phyloP scores from a whole-genome alignment of 176 grass and related monocot genomes.

The Lolium perenne region DNA sequence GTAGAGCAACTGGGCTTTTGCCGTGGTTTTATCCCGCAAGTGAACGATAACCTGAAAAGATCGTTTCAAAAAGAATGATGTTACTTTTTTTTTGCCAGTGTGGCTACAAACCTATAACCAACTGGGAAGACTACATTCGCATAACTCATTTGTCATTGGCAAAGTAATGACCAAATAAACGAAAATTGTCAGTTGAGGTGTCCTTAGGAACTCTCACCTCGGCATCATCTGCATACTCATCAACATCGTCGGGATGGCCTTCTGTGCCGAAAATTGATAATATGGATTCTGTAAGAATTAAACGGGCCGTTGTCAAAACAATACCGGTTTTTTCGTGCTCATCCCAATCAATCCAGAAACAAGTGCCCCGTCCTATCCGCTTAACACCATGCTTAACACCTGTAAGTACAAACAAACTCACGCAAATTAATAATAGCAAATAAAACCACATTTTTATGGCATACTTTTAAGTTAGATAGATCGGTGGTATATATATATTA shows the following conservation, averaged over 20 bases:
- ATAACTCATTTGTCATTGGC: not conserved
- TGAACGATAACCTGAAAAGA: not conserved
- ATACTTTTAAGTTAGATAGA: not conserved
- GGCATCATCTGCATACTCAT: not conserved
- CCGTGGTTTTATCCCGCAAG: not conserved
- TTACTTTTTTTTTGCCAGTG: not conserved
- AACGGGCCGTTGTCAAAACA: not conserved
- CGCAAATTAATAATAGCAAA: not conserved
- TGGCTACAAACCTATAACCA: not conserved
- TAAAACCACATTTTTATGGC: not conserved
- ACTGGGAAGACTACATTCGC: not conserved
- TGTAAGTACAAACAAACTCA: not conserved
- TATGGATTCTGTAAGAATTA: not conserved
- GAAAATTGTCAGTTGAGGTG: not conserved
- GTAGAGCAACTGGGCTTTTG: not conserved
- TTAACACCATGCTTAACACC: not conserved
- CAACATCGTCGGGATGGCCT: not conserved
- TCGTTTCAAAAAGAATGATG: not conserved
- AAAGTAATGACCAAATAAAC: not conserved
- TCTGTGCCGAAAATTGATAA: too few relatives aligned
- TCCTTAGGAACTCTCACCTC: not conserved
- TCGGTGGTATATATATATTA: not conserved
- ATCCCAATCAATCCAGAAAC: not conserved
- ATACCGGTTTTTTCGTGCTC: not conserved
- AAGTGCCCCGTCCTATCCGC: not conserved